These are phyloP conservation scores for Podaxis sp. DNA, from an alignment of 768 basidiomycete genomes.

Conservation along the genomic window DNA sequence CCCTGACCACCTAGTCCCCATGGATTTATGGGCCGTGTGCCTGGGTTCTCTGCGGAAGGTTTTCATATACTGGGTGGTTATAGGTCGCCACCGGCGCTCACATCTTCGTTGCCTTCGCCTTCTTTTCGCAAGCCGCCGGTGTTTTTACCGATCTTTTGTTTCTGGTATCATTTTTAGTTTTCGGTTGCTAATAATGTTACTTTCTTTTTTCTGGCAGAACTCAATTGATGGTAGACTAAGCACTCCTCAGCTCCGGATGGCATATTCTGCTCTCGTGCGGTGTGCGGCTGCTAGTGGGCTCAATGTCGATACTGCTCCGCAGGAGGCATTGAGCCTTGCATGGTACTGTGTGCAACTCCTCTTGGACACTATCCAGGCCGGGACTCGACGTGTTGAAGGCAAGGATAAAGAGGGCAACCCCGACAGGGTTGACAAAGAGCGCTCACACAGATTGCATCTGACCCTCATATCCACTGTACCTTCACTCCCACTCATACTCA, in stretches of 20 bases:
- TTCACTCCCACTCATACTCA: conserved; percentile 55
- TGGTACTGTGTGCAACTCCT: conserved; percentile 69
- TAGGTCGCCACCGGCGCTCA: not conserved
- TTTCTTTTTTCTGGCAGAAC: conserved; percentile 43
- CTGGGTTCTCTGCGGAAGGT: not conserved
- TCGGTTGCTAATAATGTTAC: conserved; percentile 3
- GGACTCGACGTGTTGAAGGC: conserved; percentile 16
- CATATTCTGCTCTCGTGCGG: conserved; percentile 70
- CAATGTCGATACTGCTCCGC: conserved; percentile 18
- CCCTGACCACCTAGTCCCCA: not conserved
- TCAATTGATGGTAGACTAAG: conserved; percentile 60
- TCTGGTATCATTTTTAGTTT: not conserved
- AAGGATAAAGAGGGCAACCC: conserved; percentile 5
- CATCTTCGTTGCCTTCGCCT: not conserved
- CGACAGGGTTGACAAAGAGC: conserved; percentile 22
- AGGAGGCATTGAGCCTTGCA: conserved; percentile 46
- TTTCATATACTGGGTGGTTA: not conserved
- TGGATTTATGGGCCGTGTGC: not conserved
- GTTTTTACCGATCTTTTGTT: not conserved
- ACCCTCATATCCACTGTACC: conserved; percentile 66
- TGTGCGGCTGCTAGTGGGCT: conserved; percentile 49
- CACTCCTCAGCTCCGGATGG: conserved; percentile 66
- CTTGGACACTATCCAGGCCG: conserved; percentile 41
- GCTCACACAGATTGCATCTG: conserved; percentile 58
- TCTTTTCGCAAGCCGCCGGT: not conserved